Evolutionary conservation across 768 basidiomycete species (phyloP), one percentile per base, ranked within the genome.

Genomic region (Suillus decipiens): DNA sequence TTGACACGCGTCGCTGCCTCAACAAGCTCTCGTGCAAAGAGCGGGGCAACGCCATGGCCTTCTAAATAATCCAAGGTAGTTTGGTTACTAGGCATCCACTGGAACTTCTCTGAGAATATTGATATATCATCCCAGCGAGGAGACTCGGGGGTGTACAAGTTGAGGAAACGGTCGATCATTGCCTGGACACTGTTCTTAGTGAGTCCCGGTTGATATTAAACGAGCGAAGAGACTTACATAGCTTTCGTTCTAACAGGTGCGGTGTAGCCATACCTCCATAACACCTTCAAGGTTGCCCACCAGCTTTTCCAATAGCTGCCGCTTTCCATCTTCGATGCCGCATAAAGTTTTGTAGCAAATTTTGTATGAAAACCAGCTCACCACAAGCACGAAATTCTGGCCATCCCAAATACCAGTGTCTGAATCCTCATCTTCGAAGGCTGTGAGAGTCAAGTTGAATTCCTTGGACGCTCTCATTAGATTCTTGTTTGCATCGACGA

Each of bases 351-450:
- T 24, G 24, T 41, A 37, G 34, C 28, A 10, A 33, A n/a, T 61
- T 47, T 22, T 45, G 60, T 6, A 34, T 51, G 8, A 33, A 31
- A 37, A 72, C 24, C 17, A 41, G 37, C 84, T 64, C 68, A 93
- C 92, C 28, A 83, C 80, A 61, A 92, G 72, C 31, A 92, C 70
- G 60, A 96, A 84, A 39, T 85, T 70, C 66, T 84, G 77, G 1
- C 96, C 96, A 70, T 98, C 92, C 93, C 93, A 96, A 58, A 96
- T 81, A 1, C 88, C 89, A 51, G 86, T 80, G 34, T 74, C 66
- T 5, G 70, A 68, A 53, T 81, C 80, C 39, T 83, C 83, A 31
- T 82, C 78, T 24, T 83, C 79, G 85, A 86, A 69, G 78, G 75
- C 36, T 69, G 71, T 59, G 82, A 75, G 79, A 3, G 83, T 85